Percentiles rank a stretch among this genome's conserved stretches.
These are phyloP conservation scores for Pleurotus citrinopileatus DNA, from an alignment of 768 basidiomycete genomes.

Conservation along the genomic window DNA sequence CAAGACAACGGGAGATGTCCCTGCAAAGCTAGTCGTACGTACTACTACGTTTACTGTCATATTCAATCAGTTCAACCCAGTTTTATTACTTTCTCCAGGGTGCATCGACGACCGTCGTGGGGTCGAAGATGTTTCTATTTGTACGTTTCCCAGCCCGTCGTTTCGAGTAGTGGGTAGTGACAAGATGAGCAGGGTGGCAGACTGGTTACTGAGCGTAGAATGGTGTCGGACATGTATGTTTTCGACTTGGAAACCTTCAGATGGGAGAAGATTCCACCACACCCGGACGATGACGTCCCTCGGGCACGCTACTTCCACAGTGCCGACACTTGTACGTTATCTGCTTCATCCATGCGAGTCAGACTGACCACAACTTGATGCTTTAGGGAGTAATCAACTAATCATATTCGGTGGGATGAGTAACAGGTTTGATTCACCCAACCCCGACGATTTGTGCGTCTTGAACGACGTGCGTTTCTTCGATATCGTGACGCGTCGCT, in stretches of 20 bases:
- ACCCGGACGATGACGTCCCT: constrained; percentile 68
- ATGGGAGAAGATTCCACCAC: constrained; percentile 71
- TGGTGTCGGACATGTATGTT: constrained; percentile 88
- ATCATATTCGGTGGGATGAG: constrained; percentile 97
- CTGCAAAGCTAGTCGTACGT: constrained; percentile 84
- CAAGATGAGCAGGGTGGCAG: constrained; percentile 66
- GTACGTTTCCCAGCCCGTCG: constrained; percentile 39
- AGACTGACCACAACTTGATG: not conserved
- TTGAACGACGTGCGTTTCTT: constrained; percentile 91
- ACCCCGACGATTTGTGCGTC: constrained; percentile 84
- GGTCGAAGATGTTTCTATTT: constrained; percentile 87
- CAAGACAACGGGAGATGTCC: constrained; percentile 82
- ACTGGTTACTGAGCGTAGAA: constrained; percentile 78
- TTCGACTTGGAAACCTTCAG: constrained; percentile 80
- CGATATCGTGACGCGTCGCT: constrained; percentile 65
- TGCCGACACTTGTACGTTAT: constrained; percentile 70
- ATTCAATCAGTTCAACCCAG: not conserved
- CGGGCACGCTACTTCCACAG: constrained; percentile 94
- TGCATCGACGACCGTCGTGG: constrained; percentile 87
- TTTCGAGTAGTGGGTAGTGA: not conserved
- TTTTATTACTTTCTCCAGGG: constrained; percentile 52
- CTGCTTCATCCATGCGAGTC: not conserved
- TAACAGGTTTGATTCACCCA: constrained; percentile 65
- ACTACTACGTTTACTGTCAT: constrained; percentile 9
- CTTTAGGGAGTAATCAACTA: constrained; percentile 80